Conservation (phyloP, 495 filamentous ascomycete genomes). For the Penicillium robsamsonii region DNA sequence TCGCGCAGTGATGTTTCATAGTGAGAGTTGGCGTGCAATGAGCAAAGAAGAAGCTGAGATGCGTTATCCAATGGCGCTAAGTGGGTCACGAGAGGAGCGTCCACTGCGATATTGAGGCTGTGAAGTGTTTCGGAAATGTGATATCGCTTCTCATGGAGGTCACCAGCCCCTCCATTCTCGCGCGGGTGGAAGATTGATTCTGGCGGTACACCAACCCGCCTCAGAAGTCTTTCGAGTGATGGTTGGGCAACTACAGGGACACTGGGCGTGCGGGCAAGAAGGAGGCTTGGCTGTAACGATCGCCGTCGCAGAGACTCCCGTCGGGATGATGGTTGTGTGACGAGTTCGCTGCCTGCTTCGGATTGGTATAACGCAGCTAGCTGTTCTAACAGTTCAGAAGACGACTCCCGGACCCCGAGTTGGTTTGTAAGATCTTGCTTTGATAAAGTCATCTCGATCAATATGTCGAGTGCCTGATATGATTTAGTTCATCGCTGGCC, state of each 20-base stretch:
- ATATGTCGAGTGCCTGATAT: constrained; percentile 31
- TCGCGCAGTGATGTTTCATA: constrained; percentile 33
- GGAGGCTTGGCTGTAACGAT: constrained; percentile 23
- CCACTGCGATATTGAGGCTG: constrained; percentile 28
- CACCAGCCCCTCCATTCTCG: constrained; percentile 18
- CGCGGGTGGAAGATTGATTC: constrained; percentile 33
- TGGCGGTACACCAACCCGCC: constrained; percentile 37
- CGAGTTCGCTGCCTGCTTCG: constrained; percentile 28
- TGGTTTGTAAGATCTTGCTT: constrained; percentile 30
- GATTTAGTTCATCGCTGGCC: constrained; percentile 8
- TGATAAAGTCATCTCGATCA: constrained; percentile 39
- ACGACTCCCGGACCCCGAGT: constrained; percentile 37
- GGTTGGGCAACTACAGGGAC: constrained; percentile 24
- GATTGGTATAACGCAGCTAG: constrained; percentile 35
- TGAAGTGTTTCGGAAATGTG: constrained; percentile 29
- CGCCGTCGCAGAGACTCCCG: constrained; percentile 35
- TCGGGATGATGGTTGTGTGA: constrained; percentile 25
- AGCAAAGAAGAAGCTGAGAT: constrained; percentile 32
- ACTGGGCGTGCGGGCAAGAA: constrained; percentile 17
- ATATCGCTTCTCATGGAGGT: constrained; percentile 32
- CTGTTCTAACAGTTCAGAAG: constrained; percentile 35
- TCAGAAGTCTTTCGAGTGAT: constrained; percentile 35
- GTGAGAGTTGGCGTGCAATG: constrained; percentile 33
- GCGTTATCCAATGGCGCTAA: constrained; percentile 33
- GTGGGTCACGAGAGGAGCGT: constrained; percentile 33